Evolutionary conservation across 1,284 basidiomycete genomes (phyloP).

Genomic region (Cryptococcus depauperatus): DNA sequence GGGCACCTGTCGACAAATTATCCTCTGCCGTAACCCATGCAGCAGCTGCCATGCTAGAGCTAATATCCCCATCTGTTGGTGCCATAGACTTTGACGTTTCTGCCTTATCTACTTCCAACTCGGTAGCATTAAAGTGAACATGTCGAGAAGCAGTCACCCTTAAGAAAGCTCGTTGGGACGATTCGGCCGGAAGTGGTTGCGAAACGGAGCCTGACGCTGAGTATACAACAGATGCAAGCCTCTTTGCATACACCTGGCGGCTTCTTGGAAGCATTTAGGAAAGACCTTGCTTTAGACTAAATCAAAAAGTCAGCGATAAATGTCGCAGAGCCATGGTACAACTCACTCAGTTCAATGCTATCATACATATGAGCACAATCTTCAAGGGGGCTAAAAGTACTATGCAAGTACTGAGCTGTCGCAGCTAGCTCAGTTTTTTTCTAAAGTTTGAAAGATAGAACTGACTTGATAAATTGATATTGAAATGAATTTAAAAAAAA

Average conservation of each 20-base stretch:
- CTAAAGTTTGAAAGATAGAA: too few species aligned
- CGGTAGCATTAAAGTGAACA: neutral
- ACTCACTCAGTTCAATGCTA: too few species aligned
- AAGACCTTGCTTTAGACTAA: too few species aligned
- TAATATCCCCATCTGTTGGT: neutral
- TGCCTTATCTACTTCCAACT: too few species aligned
- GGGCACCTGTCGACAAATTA: neutral
- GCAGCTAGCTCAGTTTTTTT: too few species aligned
- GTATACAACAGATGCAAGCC: slow-evolving; percentile 1
- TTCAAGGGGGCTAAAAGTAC: too few species aligned
- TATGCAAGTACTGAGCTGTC: too few species aligned
- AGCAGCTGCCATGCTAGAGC: slow-evolving; percentile 6
- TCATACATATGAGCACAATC: too few species aligned
- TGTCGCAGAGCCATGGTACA: too few species aligned
- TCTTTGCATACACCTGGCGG: slow-evolving; percentile 17
- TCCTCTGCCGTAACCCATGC: slow-evolving; percentile 10
- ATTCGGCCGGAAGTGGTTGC: slow-evolving; percentile 26
- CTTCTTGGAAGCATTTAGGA: slow-evolving; percentile 24
- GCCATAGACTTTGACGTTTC: neutral
- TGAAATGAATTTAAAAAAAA: too few species aligned
- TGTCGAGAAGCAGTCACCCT: slow-evolving; percentile 4
- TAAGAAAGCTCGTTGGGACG: slow-evolving; percentile 25
- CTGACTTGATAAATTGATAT: too few species aligned
- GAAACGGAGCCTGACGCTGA: neutral
- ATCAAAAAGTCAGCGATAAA: too few species aligned